Conservation (phyloP, 2,329 filamentous ascomycete species). For the Pseudogymnoascus sp. region DNA sequence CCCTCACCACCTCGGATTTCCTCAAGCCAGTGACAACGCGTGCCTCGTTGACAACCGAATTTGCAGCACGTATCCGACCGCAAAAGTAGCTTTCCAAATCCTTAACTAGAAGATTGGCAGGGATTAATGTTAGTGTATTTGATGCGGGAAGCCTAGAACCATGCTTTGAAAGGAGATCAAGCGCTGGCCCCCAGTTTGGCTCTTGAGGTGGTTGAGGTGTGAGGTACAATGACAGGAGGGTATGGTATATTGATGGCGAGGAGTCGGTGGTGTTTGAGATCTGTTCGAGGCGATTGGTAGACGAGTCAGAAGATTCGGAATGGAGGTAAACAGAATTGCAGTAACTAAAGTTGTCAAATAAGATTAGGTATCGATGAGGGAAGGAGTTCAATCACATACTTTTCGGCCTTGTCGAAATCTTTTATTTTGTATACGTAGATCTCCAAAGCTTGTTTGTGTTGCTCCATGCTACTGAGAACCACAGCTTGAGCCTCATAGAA, state of each 20-base stretch:
- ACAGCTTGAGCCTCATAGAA: conserved; percentile 90
- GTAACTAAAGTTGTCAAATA: conserved; percentile 45
- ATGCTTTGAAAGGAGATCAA: conserved; percentile 83
- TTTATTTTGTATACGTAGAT: conserved; percentile 95
- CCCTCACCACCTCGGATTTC: conserved; percentile 69
- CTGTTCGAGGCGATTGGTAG: conserved; percentile 17
- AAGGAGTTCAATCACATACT: conserved; percentile 46
- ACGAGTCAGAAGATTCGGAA: conserved; percentile 36
- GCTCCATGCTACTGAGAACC: conserved; percentile 87
- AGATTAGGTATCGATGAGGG: conserved; percentile 11
- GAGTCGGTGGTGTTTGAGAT: conserved; percentile 38
- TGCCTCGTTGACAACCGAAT: conserved; percentile 70
- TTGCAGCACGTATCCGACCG: conserved; percentile 79
- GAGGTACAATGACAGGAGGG: conserved; percentile 80
- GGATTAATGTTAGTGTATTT: conserved; percentile 79
- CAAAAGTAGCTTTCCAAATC: conserved; percentile 87
- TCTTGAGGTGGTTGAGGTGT: conserved; percentile 66
- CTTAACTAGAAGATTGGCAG: conserved; percentile 65
- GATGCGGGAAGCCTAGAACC: conserved; percentile 83
- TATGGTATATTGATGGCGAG: conserved; percentile 80
- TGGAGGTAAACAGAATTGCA: conserved; percentile 77
- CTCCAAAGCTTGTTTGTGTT: conserved; percentile 90
- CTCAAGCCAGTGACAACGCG: conserved; percentile 69
- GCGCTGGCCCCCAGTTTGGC: conserved; percentile 67
- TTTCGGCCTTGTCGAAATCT: conserved; percentile 83